Conservation (phyloP, 352 stramenopile genomes). For the Pythium sp. region DNA sequence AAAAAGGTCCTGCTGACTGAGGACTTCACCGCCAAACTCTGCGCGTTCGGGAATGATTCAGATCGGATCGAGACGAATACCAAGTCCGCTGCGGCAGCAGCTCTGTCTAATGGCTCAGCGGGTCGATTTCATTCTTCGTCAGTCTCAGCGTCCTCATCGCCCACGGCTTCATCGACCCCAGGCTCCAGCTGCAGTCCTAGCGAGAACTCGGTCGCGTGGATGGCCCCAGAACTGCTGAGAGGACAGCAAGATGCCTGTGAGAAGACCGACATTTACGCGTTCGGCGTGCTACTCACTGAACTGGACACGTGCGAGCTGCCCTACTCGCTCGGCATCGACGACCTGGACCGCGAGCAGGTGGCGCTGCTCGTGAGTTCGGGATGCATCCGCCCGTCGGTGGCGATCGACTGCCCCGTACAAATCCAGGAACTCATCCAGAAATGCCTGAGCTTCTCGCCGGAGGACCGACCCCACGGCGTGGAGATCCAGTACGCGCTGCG, state of each 20-base stretch:
- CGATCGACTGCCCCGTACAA: conserved; percentile 37
- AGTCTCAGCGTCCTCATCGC: conserved; percentile 12
- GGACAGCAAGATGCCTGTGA: conserved; percentile 27
- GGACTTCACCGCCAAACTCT: conserved; percentile 49
- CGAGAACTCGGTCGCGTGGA: conserved; percentile 35
- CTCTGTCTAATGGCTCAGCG: too few species aligned
- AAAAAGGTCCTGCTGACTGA: conserved; percentile 42
- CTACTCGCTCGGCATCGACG: conserved; percentile 38
- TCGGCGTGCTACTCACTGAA: conserved; percentile 56
- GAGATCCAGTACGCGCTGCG: conserved; percentile 41
- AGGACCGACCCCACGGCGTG: conserved; percentile 31
- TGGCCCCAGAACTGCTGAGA: conserved; percentile 50
- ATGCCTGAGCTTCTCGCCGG: conserved; percentile 45
- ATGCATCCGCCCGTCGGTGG: conserved; percentile 41
- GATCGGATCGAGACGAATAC: not conserved
- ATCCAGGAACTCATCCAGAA: conserved; percentile 44
- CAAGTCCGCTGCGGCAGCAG: not conserved
- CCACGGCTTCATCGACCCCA: conserved; percentile 16
- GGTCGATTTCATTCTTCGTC: conserved; percentile 20
- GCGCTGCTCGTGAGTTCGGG: conserved; percentile 47
- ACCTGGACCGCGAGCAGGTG: conserved; percentile 36
- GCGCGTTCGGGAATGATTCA: conserved; percentile 32
- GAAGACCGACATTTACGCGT: conserved; percentile 40
- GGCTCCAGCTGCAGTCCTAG: not conserved
- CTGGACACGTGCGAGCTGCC: conserved; percentile 55